A percentile compares a stretch with the other conserved stretches of the same genome.
Evolutionary conservation across 768 basidiomycete species (phyloP).

Genomic region (Macrolepiota fuliginosa): DNA sequence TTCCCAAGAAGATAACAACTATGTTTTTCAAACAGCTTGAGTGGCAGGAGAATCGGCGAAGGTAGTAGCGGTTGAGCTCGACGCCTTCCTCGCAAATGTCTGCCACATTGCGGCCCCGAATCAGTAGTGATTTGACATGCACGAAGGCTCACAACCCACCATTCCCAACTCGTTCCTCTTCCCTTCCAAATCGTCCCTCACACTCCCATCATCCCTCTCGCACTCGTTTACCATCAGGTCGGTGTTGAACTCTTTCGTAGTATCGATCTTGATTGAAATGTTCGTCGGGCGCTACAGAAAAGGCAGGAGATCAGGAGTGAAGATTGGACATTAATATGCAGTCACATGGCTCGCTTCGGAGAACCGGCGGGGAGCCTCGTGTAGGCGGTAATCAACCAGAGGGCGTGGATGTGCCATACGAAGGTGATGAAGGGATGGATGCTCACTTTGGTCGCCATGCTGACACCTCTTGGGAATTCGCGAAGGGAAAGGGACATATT

Average conservation of each 20-base stretch:
- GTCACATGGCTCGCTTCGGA: not conserved
- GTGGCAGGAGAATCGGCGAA: not conserved
- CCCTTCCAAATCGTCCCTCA: not conserved
- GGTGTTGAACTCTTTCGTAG: constrained; percentile 45
- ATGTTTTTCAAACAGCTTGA: not conserved
- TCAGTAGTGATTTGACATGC: not conserved
- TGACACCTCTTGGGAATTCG: constrained; percentile 30
- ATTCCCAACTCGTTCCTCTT: constrained; percentile 6
- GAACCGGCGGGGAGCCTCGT: not conserved
- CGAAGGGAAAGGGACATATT: constrained; percentile 37
- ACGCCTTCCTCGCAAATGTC: constrained; percentile 10
- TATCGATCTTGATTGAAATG: constrained; percentile 55
- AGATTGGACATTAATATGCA: not conserved
- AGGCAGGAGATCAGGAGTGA: not conserved
- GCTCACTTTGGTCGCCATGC: constrained; percentile 1
- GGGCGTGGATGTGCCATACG: not conserved
- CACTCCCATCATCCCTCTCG: constrained; percentile 20
- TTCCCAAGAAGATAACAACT: not conserved
- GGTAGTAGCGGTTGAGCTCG: constrained; percentile 2
- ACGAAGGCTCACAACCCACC: not conserved
- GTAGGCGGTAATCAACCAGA: not conserved
- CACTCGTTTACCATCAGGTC: constrained; percentile 34
- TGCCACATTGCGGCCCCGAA: not conserved
- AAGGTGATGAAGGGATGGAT: no score
- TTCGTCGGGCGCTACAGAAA: constrained; percentile 36